Percentiles rank a stretch among this genome's conserved stretches.
Evolutionary conservation across 495 filamentous ascomycete species (phyloP).

Genomic region (Daldinia bambusicola): DNA sequence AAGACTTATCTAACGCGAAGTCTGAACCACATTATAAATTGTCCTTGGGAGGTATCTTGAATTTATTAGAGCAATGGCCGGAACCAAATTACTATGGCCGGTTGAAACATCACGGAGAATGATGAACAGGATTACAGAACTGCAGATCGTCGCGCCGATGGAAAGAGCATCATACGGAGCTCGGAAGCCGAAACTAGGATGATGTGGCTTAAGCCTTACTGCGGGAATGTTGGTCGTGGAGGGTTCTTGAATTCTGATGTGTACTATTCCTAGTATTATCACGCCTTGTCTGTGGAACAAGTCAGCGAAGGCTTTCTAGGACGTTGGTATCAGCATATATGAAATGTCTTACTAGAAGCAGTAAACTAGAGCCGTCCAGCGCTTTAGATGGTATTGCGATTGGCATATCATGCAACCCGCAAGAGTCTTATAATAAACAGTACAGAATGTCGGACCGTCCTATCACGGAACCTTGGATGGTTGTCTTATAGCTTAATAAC

Average conservation of each 20-base stretch:
- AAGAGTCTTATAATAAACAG: neutral
- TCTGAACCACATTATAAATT: slow-evolving; percentile 4
- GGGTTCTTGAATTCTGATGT: neutral
- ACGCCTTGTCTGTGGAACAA: neutral
- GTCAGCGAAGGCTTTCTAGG: slow-evolving; percentile 2
- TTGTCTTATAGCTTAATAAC: too few species aligned
- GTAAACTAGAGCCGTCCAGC: neutral
- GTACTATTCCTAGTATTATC: neutral
- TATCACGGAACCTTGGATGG: neutral
- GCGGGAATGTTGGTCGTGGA: slow-evolving; percentile 2
- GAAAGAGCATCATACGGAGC: slow-evolving; percentile 22
- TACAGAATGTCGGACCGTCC: neutral
- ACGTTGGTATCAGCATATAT: slow-evolving; percentile 1
- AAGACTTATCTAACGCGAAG: slow-evolving; percentile 9
- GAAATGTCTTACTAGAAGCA: slow-evolving; percentile 8
- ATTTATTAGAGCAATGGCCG: slow-evolving; percentile 18
- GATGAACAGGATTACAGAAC: slow-evolving; percentile 39
- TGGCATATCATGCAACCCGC: neutral
- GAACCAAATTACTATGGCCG: slow-evolving; percentile 23
- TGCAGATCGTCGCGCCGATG: slow-evolving; percentile 25
- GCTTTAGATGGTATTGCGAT: neutral
- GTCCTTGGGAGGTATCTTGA: slow-evolving; percentile 10
- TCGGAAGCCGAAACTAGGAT: slow-evolving; percentile 4
- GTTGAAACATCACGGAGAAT: slow-evolving; percentile 19
- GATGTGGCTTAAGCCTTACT: slow-evolving; percentile 16